phyloP scores from a whole-genome alignment of 2,329 filamentous ascomycete species.

The Diaporthe citri region DNA sequence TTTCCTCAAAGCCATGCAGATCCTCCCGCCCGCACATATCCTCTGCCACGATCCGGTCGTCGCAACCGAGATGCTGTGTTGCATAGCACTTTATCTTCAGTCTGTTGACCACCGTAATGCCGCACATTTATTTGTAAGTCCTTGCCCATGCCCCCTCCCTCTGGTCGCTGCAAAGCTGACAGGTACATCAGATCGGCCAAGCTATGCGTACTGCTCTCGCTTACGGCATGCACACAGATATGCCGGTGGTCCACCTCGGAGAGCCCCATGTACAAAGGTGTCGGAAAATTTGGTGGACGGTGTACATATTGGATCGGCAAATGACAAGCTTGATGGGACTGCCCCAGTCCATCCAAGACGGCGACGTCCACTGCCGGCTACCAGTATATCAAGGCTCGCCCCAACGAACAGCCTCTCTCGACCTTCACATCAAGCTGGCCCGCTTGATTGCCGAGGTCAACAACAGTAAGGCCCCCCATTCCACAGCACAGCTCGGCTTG shows the following conservation, averaged over 20 bases:
- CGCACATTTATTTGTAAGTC: constrained; percentile 17
- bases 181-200: constrained; percentile 57
- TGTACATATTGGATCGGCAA: constrained; percentile 65
- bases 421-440: constrained; percentile 39
- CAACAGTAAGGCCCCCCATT: constrained; percentile 26
- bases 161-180: background rate
- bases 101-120: constrained; percentile 58
- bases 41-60: constrained; percentile 57
- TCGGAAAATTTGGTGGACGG: constrained; percentile 66
- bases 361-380: constrained; percentile 60
- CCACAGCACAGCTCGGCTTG: background rate
- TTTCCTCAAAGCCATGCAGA: constrained; percentile 58
- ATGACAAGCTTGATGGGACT: constrained; percentile 67
- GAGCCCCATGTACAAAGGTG: constrained; percentile 58
- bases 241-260: constrained; percentile 58
- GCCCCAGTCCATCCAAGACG: constrained; percentile 61
- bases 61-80: constrained; percentile 63
- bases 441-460: constrained; percentile 38
- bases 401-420: constrained; percentile 35
- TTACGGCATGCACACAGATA: constrained; percentile 66
- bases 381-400: constrained; percentile 33
- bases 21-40: constrained; percentile 58
- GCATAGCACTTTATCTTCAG: constrained; percentile 65
- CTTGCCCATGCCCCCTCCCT: too few species aligned
- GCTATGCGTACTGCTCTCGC: constrained; percentile 63